Conservation (phyloP, 1,284 basidiomycete species). For the Phaffia rhodozyma region DNA sequence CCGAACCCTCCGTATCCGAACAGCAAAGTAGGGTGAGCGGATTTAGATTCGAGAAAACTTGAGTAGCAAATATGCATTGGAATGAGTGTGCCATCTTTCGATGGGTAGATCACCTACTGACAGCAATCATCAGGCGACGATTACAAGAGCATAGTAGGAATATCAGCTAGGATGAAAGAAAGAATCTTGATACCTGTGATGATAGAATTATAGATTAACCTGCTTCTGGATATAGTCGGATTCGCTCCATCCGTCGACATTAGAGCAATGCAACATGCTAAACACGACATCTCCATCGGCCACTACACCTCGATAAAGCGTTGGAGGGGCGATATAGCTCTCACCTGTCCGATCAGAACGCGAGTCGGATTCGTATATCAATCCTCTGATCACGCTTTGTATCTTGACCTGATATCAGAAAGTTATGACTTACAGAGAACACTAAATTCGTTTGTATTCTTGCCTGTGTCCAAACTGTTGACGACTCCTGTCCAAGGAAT, state of each 20-base stretch:
- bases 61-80: conserved; percentile 15
- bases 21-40: conserved; percentile 14
- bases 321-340: conserved; percentile 15
- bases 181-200: no score
- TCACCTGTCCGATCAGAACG: not conserved
- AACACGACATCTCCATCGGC: conserved; percentile 9
- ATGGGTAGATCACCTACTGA: conserved; percentile 7
- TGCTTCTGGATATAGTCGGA: conserved; percentile 15
- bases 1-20: conserved; percentile 18
- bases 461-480: not conserved
- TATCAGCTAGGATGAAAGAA: not conserved
- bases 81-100: conserved; percentile 7
- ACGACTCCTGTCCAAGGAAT: conserved; percentile 1
- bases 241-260: conserved; percentile 1
- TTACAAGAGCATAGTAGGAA: not conserved
- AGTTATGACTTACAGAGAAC: conserved; percentile 2
- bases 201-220: not conserved
- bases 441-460: conserved; percentile 4
- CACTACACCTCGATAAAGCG: conserved; percentile 14
- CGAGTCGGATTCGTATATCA: not conserved
- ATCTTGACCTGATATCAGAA: not conserved
- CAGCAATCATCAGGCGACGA: not conserved
- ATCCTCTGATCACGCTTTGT: not conserved
- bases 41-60: not conserved
- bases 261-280: conserved; percentile 5